phyloP scores from a whole-genome alignment of 495 filamentous ascomycete genomes.

The Aspergillus steynii region DNA sequence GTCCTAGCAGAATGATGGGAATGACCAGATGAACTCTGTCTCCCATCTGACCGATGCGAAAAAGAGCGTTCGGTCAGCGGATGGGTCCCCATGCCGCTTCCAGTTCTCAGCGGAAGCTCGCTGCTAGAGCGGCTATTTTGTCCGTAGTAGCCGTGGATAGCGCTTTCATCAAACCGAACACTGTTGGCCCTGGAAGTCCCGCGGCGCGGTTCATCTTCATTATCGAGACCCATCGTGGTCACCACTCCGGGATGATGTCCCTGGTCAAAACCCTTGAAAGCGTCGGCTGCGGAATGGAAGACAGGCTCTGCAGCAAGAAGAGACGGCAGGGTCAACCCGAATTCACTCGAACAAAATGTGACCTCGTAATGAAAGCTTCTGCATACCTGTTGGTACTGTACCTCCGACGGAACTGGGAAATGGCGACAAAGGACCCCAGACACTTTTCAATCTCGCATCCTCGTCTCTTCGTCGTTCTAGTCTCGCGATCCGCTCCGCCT shows the following conservation, averaged over 20 bases:
- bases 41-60: slow-evolving; percentile 95
- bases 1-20: slow-evolving; percentile 79
- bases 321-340: slow-evolving; percentile 9
- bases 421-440: slow-evolving; percentile 78
- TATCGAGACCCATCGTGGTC: slow-evolving; percentile 74
- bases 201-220: slow-evolving; percentile 87
- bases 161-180: slow-evolving; percentile 97
- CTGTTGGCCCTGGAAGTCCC: slow-evolving; percentile 95
- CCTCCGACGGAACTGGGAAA: slow-evolving; percentile 70
- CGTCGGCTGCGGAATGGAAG: slow-evolving; percentile 71
- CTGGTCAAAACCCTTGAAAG: slow-evolving; percentile 84
- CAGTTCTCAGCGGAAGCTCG: slow-evolving; percentile 74
- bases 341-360: slow-evolving; percentile 8
- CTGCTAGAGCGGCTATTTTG: slow-evolving; percentile 76
- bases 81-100: slow-evolving; percentile 80
- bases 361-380: background rate
- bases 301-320: slow-evolving; percentile 57
- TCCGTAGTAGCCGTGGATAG: slow-evolving; percentile 85
- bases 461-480: slow-evolving; percentile 82
- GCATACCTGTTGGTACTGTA: slow-evolving; percentile 74
- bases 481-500: slow-evolving; percentile 74
- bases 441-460: slow-evolving; percentile 79
- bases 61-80: slow-evolving; percentile 83
- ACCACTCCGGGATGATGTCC: slow-evolving; percentile 68
- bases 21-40: slow-evolving; percentile 86